Percentiles rank a stretch among this genome's conserved stretches.
phyloP scores from a whole-genome alignment of 148 eudicot genomes.

The Spergularia bocconei region DNA sequence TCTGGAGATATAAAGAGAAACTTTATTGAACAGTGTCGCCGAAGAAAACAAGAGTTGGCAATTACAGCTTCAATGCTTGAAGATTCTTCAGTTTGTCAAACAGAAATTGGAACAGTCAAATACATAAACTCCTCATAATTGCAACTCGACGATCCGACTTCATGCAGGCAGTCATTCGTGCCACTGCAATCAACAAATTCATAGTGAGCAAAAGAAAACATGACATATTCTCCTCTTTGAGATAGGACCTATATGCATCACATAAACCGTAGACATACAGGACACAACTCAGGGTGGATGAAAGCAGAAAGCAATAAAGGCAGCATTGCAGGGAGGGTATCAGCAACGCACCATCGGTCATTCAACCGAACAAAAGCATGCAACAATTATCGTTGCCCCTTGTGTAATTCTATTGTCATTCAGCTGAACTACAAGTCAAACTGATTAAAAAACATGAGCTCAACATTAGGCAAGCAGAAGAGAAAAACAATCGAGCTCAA shows the following conservation, averaged over 20 bases:
- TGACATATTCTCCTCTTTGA: not conserved
- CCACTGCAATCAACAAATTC: constrained; percentile 1
- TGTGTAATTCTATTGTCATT: not conserved
- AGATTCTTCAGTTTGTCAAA: constrained; percentile 8
- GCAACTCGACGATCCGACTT: not conserved
- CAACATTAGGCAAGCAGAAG: not conserved
- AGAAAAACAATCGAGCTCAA: not conserved
- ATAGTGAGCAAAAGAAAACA: not conserved
- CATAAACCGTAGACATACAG: not conserved
- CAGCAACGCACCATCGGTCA: not conserved
- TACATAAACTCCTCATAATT: not conserved
- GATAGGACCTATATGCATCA: not conserved
- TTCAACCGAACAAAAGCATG: not conserved
- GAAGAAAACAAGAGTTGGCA: not conserved
- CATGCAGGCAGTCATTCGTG: not conserved
- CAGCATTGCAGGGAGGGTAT: not conserved
- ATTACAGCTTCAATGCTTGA: not conserved
- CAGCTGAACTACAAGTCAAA: not conserved
- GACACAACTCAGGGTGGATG: not conserved
- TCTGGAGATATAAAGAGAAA: too few relatives aligned
- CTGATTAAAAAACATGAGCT: not conserved
- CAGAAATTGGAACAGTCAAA: not conserved
- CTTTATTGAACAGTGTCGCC: not conserved
- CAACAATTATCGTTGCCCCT: not conserved
- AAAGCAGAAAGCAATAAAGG: not conserved